Percentiles rank a stretch among this genome's conserved stretches.
Conservation (phyloP, 192 early-diverging fungal species). For the Linnemannia elongata region DNA sequence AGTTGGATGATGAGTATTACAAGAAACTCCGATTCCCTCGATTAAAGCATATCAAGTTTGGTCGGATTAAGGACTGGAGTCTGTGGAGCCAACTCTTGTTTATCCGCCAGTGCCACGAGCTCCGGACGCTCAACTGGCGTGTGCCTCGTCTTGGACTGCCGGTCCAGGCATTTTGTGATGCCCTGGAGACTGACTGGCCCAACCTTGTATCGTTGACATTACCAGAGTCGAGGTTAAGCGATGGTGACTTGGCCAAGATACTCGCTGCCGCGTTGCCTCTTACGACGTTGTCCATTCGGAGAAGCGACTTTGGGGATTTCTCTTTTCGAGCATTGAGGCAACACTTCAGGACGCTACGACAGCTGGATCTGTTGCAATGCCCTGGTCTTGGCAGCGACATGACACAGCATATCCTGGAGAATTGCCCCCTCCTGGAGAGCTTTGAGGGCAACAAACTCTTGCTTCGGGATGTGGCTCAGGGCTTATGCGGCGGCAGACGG, state of each 20-base stretch:
- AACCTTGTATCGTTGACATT: constrained; percentile 13
- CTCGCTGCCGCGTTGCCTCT: background rate
- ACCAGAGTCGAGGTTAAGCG: constrained; percentile 27
- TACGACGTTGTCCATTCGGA: constrained; percentile 13
- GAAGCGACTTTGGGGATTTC: constrained; percentile 29
- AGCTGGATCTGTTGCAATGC: constrained; percentile 34
- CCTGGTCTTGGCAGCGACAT: constrained; percentile 18
- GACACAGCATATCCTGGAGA: constrained; percentile 20
- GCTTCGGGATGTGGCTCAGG: constrained; percentile 19
- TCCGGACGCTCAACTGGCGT: constrained; percentile 28
- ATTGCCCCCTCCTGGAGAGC: constrained; percentile 20
- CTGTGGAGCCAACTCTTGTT: constrained; percentile 20
- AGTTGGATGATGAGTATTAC: constrained; percentile 16
- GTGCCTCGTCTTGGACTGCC: constrained; percentile 37
- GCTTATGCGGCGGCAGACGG: background rate
- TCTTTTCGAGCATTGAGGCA: constrained; percentile 18
- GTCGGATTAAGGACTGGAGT: constrained; percentile 15
- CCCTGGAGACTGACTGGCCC: constrained; percentile 11
- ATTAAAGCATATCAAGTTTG: constrained; percentile 21
- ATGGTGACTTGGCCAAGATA: constrained; percentile 19
- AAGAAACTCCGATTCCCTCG: constrained; percentile 14
- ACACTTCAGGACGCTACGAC: constrained; percentile 23
- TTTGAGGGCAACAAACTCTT: constrained; percentile 40
- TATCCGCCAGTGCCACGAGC: constrained; percentile 25
- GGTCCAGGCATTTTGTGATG: constrained; percentile 34